Evolutionary conservation across 2,329 filamentous ascomycete genomes (phyloP).

Genomic region (Aspergillus sergii): DNA sequence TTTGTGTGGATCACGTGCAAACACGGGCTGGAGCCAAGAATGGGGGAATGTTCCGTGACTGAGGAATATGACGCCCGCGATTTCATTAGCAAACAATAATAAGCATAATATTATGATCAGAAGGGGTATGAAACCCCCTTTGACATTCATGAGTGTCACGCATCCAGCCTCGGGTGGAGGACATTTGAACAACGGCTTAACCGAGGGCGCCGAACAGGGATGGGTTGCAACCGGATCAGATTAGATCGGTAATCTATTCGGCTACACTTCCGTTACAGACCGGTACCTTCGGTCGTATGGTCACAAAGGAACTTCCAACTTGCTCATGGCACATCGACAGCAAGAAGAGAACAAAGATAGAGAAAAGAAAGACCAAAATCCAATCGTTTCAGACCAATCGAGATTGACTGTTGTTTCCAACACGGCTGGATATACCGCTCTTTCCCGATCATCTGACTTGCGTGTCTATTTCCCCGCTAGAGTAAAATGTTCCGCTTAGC

Average conservation of each 20-base stretch:
- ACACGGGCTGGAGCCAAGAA: background rate
- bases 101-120: background rate
- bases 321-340: background rate
- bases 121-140: background rate
- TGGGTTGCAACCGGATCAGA: conserved; percentile 25
- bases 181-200: background rate
- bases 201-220: background rate
- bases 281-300: background rate
- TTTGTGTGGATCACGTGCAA: conserved; percentile 11
- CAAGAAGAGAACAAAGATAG: background rate
- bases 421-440: background rate
- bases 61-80: background rate
- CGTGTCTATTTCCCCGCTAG: conserved; percentile 3
- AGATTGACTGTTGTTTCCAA: background rate
- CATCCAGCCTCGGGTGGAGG: conserved; percentile 4
- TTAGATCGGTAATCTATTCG: conserved; percentile 26
- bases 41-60: background rate
- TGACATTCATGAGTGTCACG: background rate
- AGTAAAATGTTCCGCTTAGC: conserved; percentile 18
- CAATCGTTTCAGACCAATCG: background rate
- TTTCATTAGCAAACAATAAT: background rate
- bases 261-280: conserved; percentile 13
- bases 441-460: background rate
- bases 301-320: background rate
- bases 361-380: background rate